Evolutionary conservation across 1,284 basidiomycete genomes (phyloP).

Genomic region (Pseudozyma thailandica): DNA sequence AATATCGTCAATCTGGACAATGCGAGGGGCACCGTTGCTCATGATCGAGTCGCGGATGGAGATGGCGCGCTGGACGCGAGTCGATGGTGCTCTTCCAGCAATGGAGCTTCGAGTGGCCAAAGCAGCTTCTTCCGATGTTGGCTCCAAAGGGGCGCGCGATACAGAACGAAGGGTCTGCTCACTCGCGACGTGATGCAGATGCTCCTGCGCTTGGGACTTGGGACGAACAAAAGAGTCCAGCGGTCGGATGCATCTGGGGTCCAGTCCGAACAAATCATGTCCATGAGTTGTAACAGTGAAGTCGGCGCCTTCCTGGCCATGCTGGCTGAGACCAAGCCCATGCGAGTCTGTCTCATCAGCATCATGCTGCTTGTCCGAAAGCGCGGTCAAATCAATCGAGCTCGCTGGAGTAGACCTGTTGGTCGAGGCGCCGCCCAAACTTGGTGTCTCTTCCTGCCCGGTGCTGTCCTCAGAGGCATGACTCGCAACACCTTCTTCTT

Average conservation of each 20-base stretch:
- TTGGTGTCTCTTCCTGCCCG: constrained; percentile 53
- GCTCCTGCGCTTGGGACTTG: constrained; percentile 19
- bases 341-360: constrained; percentile 2
- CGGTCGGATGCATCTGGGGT: constrained; percentile 19
- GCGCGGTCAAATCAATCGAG: constrained; percentile 46
- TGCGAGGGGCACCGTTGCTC: constrained; percentile 45
- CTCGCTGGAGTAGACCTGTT: constrained; percentile 53
- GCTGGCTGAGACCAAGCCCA: constrained; percentile 39
- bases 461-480: constrained; percentile 46
- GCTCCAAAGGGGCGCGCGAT: constrained; percentile 14
- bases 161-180: constrained; percentile 57
- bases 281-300: constrained; percentile 1
- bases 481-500: constrained; percentile 30
- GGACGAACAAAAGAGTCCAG: constrained; percentile 8
- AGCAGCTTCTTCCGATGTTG: not conserved
- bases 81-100: not conserved
- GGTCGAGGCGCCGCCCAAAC: constrained; percentile 49
- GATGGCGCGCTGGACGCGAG: constrained; percentile 5
- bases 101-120: constrained; percentile 2
- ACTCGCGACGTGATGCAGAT: constrained; percentile 53
- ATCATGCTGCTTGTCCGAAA: constrained; percentile 17
- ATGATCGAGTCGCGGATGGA: constrained; percentile 30
- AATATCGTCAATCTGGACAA: constrained; percentile 65
- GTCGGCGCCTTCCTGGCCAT: not conserved
- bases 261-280: constrained; percentile 17